Percentiles rank a stretch among this genome's conserved stretches.
These are phyloP conservation scores for Aureobasidium sp. DNA, from an alignment of 2,329 filamentous ascomycete species.

Conservation along the genomic window DNA sequence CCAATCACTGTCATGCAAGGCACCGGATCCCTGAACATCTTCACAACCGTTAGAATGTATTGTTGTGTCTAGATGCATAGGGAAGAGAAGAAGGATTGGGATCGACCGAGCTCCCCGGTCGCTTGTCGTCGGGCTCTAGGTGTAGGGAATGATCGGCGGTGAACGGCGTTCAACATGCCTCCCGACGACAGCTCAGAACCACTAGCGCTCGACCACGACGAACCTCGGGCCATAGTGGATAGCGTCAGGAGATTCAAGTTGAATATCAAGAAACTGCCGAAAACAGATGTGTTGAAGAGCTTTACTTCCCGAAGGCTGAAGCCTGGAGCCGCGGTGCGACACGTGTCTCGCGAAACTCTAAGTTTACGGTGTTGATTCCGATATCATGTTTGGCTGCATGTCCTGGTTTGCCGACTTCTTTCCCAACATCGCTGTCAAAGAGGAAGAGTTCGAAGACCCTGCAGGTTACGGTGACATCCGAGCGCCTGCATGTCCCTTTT, in stretches of 20 bases:
- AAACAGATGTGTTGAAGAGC: neutral
- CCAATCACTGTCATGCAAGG: neutral
- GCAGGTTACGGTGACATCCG: neutral
- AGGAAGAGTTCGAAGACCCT: neutral
- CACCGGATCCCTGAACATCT: neutral
- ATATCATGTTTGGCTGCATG: neutral
- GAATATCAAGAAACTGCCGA: neutral
- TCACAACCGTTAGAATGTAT: neutral
- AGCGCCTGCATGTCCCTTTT: neutral
- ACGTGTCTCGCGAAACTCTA: neutral
- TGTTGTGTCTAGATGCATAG: neutral
- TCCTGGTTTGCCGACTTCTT: neutral
- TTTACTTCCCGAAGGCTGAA: neutral
- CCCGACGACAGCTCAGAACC: neutral
- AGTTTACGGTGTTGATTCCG: neutral
- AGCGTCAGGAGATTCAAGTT: neutral
- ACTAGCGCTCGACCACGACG: neutral
- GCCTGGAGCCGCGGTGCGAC: neutral
- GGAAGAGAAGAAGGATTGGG: neutral
- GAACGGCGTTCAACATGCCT: neutral
- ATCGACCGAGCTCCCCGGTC: neutral
- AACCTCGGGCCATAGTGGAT: neutral
- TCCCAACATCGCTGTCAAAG: neutral
- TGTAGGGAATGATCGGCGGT: neutral
- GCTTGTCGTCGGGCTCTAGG: neutral